These are phyloP conservation scores for Agaricus blazei DNA, from an alignment of 768 basidiomycete genomes.

Conservation along the genomic window DNA sequence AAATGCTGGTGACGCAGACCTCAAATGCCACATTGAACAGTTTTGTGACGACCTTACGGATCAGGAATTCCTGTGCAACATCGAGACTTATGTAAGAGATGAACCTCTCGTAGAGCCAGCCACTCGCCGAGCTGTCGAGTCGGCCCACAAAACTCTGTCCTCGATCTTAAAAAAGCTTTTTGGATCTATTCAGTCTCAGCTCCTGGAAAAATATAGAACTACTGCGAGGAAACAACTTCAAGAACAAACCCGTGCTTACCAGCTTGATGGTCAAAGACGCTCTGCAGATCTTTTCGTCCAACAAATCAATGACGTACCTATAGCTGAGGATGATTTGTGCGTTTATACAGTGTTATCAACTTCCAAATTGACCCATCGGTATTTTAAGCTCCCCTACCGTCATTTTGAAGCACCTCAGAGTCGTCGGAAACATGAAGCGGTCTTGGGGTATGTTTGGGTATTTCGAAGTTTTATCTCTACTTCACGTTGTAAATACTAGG, in stretches of 20 bases:
- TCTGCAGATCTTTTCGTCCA: background rate
- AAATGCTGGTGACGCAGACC: background rate
- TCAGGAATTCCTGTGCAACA: background rate
- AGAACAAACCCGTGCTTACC: background rate
- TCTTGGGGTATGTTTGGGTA: background rate
- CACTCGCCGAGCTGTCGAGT: background rate
- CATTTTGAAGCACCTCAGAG: background rate
- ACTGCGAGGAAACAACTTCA: background rate
- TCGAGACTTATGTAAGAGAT: background rate
- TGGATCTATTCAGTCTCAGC: background rate
- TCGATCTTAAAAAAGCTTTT: background rate
- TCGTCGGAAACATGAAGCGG: background rate
- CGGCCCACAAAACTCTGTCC: background rate
- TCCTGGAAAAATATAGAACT: background rate
- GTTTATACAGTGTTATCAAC: background rate
- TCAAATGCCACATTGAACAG: background rate
- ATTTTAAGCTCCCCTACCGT: background rate
- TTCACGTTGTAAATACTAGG: background rate
- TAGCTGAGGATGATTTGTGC: background rate
- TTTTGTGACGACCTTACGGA: background rate
- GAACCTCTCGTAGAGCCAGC: slow-evolving; percentile 8
- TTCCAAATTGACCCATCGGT: background rate
- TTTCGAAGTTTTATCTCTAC: background rate
- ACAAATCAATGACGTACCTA: background rate
- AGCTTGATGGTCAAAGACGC: background rate